phyloP scores from a whole-genome alignment of 1,139 yeast species.

The Geotrichum aggregatum region DNA sequence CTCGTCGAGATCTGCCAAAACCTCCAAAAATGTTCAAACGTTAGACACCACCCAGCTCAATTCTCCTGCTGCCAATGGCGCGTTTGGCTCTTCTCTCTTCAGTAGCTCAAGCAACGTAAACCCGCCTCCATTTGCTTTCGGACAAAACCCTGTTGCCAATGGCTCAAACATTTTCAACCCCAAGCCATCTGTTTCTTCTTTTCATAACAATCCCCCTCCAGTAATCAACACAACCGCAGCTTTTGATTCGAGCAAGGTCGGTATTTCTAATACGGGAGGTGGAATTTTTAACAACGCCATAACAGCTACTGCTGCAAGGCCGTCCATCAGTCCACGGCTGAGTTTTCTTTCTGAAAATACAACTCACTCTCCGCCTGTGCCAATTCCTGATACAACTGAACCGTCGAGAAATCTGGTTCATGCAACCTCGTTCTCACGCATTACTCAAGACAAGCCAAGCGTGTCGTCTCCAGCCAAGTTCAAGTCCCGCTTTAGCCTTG shows the following conservation, averaged over 20 bases:
- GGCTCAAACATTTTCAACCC: background rate
- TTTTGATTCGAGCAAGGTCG: slow-evolving; percentile 3
- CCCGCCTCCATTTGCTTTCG: background rate
- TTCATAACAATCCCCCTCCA: background rate
- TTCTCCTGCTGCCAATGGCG: slow-evolving; percentile 6
- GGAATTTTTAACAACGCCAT: slow-evolving; percentile 37
- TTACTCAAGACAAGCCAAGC: slow-evolving; percentile 12
- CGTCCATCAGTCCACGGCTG: slow-evolving; percentile 3
- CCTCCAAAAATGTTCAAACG: background rate
- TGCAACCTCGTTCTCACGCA: slow-evolving; percentile 40
- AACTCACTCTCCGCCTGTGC: slow-evolving; percentile 7
- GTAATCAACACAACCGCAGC: background rate
- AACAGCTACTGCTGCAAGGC: slow-evolving; percentile 21
- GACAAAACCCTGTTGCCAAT: background rate
- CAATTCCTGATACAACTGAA: slow-evolving; percentile 31
- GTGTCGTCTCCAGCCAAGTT: slow-evolving; percentile 26
- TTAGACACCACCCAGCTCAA: background rate
- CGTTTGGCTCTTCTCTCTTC: slow-evolving; percentile 7
- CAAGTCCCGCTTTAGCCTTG: slow-evolving; percentile 7
- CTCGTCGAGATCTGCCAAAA: background rate
- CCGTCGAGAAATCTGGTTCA: background rate
- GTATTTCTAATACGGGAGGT: slow-evolving; percentile 26
- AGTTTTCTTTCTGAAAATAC: background rate
- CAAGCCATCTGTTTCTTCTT: background rate
- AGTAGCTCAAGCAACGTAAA: background rate